Evolutionary conservation across 495 filamentous ascomycete species (phyloP), one percentile per base, ranked within the genome.

Genomic region (Penicillium diatomitis): DNA sequence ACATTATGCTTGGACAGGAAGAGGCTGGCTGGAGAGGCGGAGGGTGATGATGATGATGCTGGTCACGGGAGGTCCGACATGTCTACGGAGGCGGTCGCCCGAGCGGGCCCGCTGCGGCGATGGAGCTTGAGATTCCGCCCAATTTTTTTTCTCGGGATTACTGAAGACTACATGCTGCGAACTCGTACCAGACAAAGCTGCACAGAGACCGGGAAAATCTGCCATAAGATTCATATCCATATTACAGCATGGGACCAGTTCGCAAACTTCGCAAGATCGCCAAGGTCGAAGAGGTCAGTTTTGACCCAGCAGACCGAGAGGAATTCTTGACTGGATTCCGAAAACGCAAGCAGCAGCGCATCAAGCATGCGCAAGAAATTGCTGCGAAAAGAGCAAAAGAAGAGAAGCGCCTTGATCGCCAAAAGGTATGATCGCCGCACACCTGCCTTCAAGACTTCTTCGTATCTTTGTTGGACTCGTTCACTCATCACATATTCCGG

Each of bases 301-400:
- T 97, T 68, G 91, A 97, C 69, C 59, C 72, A 41, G 71, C 73
- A 40, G 83, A 83, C 38, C 81, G 92, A 43, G 74, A 82, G 52
- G 86, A 96, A 53, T 98, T 87, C 56, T 77, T 98, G 35, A 95
- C 88, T 5, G 92, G 92, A 4, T 98, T 98, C 69, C 91, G 88
- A 71, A 96, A 96, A 75, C 84, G 92, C 62, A 98, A 98, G 64
- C 68, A 84, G 45, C 81, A 85, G 58, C 78, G 92, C 12, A 79
- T 79, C 47, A 91, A 91, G 68, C 73, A 85, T 68, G 92, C 91
- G 6, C 82, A 92, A 60, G 85, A 87, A 41, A 71, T 81, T 40
- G 87, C 87, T 6, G 77, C 76, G 33, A 79, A 87, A 33, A 82
- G 77, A 63, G 86, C 81, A 20, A 77, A 80, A 39, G 79, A 89